These are phyloP conservation scores for Lasiodiplodia gonubiensis DNA, from an alignment of 2,329 filamentous ascomycete genomes.

Conservation along the genomic window DNA sequence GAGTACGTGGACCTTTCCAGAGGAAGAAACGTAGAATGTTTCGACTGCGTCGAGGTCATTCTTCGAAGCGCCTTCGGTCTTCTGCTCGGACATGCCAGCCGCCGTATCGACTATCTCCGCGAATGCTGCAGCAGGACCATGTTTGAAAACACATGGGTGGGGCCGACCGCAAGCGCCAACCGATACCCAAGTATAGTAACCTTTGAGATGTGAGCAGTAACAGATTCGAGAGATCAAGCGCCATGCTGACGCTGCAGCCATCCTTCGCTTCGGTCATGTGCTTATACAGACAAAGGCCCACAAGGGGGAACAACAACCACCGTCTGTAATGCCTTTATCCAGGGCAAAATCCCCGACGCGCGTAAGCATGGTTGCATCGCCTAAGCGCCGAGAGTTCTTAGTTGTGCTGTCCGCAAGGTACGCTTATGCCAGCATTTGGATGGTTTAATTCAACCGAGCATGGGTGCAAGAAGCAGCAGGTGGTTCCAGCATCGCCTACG, in stretches of 20 bases:
- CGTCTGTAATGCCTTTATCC: neutral
- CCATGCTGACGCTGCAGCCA: conserved; percentile 3
- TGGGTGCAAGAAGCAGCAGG: neutral
- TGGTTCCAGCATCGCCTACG: neutral
- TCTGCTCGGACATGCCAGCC: neutral
- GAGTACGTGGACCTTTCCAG: neutral
- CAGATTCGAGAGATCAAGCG: neutral
- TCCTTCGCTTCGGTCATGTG: neutral
- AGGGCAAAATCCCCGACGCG: neutral
- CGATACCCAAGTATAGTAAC: conserved; percentile 7
- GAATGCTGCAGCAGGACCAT: neutral
- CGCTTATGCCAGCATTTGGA: neutral
- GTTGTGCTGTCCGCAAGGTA: neutral
- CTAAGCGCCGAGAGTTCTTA: neutral
- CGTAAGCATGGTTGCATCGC: neutral
- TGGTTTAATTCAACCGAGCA: neutral
- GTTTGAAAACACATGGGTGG: neutral
- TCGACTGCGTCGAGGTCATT: neutral
- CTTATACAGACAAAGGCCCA: neutral
- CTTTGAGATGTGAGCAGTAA: neutral
- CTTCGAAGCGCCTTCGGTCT: conserved; percentile 7
- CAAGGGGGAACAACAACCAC: neutral
- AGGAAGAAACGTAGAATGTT: conserved; percentile 1
- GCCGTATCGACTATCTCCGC: neutral
- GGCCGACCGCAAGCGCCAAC: neutral